Conservation (phyloP, 208 protist species). For the Trypanosoma platydactyli region DNA sequence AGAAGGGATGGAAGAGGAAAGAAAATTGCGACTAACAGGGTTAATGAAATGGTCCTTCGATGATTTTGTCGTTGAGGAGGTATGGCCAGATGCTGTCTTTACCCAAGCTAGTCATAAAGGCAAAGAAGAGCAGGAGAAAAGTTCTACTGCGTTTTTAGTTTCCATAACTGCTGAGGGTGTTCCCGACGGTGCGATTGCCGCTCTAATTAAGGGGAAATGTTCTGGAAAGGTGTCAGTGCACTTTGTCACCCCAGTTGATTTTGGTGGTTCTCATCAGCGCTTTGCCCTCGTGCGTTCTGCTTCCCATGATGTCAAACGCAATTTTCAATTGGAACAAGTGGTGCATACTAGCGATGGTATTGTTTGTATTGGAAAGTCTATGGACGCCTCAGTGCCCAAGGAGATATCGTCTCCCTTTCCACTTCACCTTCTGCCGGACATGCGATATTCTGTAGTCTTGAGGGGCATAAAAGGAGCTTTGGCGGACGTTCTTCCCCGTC, state of each 20-base stretch:
- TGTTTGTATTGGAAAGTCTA: conserved; percentile 35
- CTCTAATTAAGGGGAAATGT: conserved; percentile 25
- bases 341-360: conserved; percentile 27
- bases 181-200: conserved; percentile 40
- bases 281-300: conserved; percentile 14
- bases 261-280: conserved; percentile 43
- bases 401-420: conserved; percentile 36
- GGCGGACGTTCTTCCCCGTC: conserved; percentile 60
- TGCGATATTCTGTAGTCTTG: conserved; percentile 69
- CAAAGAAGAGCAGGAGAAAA: neutral
- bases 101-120: neutral
- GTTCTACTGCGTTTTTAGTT: conserved; percentile 36
- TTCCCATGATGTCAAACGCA: neutral
- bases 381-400: conserved; percentile 26
- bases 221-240: conserved; percentile 33
- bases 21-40: conserved; percentile 41
- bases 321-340: conserved; percentile 16
- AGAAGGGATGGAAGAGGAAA: conserved; percentile 9
- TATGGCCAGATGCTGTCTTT: conserved; percentile 31
- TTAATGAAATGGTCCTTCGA: conserved; percentile 89
- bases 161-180: conserved; percentile 69
- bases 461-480: conserved; percentile 63
- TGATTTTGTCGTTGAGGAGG: conserved; percentile 75
- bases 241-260: conserved; percentile 76
- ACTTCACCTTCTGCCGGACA: conserved; percentile 43